Base-by-base conservation (phyloP, 441 rosid genomes). In the Gossypium lobatum region DNA sequence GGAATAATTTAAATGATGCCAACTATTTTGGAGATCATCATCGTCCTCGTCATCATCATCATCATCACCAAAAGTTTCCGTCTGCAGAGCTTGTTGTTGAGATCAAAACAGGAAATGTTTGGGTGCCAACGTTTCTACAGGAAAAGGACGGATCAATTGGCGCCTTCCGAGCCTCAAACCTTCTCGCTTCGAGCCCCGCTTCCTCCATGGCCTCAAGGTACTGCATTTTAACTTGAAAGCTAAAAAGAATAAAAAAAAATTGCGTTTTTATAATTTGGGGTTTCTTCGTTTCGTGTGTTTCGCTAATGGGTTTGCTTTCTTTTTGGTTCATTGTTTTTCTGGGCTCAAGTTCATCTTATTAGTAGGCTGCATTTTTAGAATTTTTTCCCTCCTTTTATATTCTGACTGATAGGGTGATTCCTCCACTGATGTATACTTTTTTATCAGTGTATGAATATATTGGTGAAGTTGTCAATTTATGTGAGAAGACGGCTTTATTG, bases 161-260 rank as follows among this genome's bases (percentile, higher is more conserved):
- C 76, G 58, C 85, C 84, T 59, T 45, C 77, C 4, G 77, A 81
- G 77, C 87, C 84, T 10, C 78, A 80, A 66, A 31, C 85, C 59
- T 87, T 78, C 83, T 85, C 86, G 64, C 90, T 93, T 59, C 93
- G 90, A 9, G 73, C 88, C 57, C 78, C 92, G 13, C 83, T 87
- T 42, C 91, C 96, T 61, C 74, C 77, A 21, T 91, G 96, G 92
- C 91, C 95, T 71, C 80, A 76, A 64, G 95, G 97, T 91, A 77
- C 16, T 65, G 3, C 39, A 52, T 13, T 37, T 64, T 64, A 1
- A 21, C 58, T 70, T 21, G 20, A 20, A 17, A 31, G 2, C 31
- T 17, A 6, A 53, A 53, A 53, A 17, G 42, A 37, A 37, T 18
- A 1, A 9, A 20, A 21, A 57, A 28, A n/a, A 28, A 28, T 61